Conservation (phyloP, 192 early-diverging fungal genomes). For the Neocallimastix lanati region DNA sequence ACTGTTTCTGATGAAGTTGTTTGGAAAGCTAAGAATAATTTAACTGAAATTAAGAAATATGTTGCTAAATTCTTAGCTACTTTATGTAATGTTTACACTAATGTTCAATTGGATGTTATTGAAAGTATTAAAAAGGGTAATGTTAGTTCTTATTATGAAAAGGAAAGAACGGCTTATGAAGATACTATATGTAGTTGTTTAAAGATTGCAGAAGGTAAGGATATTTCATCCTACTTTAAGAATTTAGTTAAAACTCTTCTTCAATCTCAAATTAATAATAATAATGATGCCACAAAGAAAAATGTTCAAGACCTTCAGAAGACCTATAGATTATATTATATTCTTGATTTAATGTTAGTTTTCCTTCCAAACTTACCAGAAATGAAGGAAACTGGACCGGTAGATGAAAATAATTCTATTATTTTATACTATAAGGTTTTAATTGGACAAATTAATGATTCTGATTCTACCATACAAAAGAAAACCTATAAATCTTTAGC, state of each 20-base stretch:
- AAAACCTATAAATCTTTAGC: constrained; percentile 79
- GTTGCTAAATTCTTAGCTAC: constrained; percentile 20
- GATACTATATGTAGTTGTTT: constrained; percentile 18
- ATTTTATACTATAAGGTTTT: constrained; percentile 20
- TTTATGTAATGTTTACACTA: constrained; percentile 32
- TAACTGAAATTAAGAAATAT: constrained; percentile 9
- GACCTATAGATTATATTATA: constrained; percentile 2
- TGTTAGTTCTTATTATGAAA: constrained; percentile 14
- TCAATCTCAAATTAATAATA: constrained; percentile 11
- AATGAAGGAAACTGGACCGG: not conserved
- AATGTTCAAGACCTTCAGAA: constrained; percentile 6
- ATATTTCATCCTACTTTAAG: constrained; percentile 23
- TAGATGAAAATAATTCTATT: constrained; percentile 10
- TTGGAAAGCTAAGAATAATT: constrained; percentile 2
- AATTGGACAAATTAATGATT: constrained; percentile 34
- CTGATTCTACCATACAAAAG: constrained; percentile 70
- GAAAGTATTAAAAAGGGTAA: constrained; percentile 14
- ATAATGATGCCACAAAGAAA: not conserved
- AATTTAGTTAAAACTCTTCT: constrained; percentile 23
- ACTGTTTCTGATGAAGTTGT: constrained; percentile 1
- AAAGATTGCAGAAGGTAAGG: constrained; percentile 18
- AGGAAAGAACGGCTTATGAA: constrained; percentile 18
- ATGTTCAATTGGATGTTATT: constrained; percentile 5
- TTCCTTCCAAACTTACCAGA: not conserved
- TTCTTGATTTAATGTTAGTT: not conserved